Conservation (phyloP, 2,329 filamentous ascomycete species). For the Arthrobotrys entomopaga region DNA sequence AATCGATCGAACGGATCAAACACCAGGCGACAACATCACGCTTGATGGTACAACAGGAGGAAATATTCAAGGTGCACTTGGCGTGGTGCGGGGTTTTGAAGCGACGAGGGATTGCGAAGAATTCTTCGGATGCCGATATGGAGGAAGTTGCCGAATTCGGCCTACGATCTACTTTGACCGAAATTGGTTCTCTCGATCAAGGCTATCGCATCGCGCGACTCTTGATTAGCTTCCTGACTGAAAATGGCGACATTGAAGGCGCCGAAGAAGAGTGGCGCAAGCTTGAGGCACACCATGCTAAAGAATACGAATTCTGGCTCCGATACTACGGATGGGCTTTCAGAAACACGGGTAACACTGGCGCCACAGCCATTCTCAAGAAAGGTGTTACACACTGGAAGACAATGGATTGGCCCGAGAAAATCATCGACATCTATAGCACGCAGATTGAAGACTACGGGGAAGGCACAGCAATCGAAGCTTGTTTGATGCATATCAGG, state of each 20-base stretch:
- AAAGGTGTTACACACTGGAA: conserved; percentile 71
- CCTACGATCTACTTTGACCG: conserved; percentile 81
- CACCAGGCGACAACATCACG: conserved; percentile 88
- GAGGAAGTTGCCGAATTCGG: conserved; percentile 87
- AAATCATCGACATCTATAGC: conserved; percentile 76
- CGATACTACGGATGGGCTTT: conserved; percentile 94
- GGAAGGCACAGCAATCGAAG: conserved; percentile 76
- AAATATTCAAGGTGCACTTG: conserved; percentile 88
- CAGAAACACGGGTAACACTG: conserved; percentile 67
- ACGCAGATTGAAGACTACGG: conserved; percentile 92
- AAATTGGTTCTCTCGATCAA: conserved; percentile 77
- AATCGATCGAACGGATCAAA: conserved; percentile 87
- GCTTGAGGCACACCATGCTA: conserved; percentile 74
- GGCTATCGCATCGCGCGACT: conserved; percentile 89
- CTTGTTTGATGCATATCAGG: conserved; percentile 77
- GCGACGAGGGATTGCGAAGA: conserved; percentile 79
- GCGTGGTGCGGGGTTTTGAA: conserved; percentile 96
- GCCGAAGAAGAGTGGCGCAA: conserved; percentile 82
- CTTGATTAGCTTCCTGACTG: conserved; percentile 88
- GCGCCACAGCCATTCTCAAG: conserved; percentile 76
- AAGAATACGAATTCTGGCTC: conserved; percentile 93
- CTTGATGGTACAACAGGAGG: conserved; percentile 83
- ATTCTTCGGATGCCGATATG: conserved; percentile 78
- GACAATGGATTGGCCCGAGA: conserved; percentile 79
- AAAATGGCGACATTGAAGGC: conserved; percentile 79